Evolutionary conservation across 192 early-diverging fungal genomes (phyloP).

Genomic region (Dissophora ornata): DNA sequence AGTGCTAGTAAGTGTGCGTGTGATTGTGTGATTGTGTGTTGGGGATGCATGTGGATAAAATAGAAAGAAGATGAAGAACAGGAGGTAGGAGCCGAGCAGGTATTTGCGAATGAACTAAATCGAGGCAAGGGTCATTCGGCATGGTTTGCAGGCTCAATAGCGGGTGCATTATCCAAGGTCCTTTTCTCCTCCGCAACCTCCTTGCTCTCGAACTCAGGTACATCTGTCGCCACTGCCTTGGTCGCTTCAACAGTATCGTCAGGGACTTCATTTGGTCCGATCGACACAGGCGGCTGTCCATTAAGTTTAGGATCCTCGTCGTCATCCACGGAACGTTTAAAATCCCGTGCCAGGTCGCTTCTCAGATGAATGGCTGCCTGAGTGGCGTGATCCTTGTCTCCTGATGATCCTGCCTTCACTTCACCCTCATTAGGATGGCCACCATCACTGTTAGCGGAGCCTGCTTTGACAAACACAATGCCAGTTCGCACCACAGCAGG

Average conservation of each 20-base stretch:
- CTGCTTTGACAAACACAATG: slow-evolving; percentile 38
- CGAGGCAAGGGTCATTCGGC: too few relatives aligned
- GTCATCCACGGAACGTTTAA: slow-evolving; percentile 25
- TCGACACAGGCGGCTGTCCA: not conserved
- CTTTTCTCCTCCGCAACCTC: too few relatives aligned
- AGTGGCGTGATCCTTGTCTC: not conserved
- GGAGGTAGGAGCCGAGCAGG: not conserved
- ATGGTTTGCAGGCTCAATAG: too few relatives aligned
- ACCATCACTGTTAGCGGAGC: slow-evolving; percentile 5
- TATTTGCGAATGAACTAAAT: too few relatives aligned
- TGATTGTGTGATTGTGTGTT: too few relatives aligned
- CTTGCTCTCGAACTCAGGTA: too few relatives aligned
- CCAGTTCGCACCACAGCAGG: slow-evolving; percentile 30
- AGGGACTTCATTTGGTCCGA: not conserved
- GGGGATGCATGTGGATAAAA: not conserved
- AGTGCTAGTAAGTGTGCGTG: too few relatives aligned
- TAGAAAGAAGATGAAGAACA: not conserved
- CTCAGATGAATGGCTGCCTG: slow-evolving; percentile 41
- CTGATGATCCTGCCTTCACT: not conserved
- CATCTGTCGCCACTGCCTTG: not conserved
- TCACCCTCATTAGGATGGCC: not conserved
- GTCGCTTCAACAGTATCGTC: not conserved
- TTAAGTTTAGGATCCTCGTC: not conserved
- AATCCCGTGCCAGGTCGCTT: slow-evolving; percentile 45
- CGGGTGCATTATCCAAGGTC: too few relatives aligned